A percentile compares a stretch with the other conserved stretches of the same genome.
Evolutionary conservation across 208 protist species (phyloP).

Genomic region (Acanthamoeba castellanii): DNA sequence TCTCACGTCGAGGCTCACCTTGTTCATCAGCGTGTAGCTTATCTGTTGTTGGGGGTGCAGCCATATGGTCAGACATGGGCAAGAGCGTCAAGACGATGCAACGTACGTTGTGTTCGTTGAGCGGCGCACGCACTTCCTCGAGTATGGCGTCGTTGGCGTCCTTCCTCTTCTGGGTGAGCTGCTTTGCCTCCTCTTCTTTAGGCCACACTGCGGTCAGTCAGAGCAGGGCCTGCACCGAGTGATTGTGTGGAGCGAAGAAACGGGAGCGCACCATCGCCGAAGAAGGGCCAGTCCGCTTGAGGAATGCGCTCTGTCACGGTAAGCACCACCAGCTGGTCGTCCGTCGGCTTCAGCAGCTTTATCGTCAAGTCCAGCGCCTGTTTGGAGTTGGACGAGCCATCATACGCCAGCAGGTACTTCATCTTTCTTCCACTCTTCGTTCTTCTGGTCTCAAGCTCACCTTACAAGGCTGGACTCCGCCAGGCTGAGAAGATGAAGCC

Average conservation of each 20-base stretch:
- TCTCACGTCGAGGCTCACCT: background rate
- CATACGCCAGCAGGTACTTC: constrained; percentile 45
- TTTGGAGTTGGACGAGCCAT: background rate
- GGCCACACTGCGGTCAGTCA: background rate
- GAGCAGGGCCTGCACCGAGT: no score
- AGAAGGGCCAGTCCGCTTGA: constrained; percentile 3
- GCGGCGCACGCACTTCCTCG: background rate
- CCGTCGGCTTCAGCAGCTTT: background rate
- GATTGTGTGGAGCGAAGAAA: background rate
- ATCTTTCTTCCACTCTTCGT: background rate
- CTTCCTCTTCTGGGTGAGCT: constrained; percentile 1
- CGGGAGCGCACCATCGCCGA: background rate
- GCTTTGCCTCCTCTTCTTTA: background rate
- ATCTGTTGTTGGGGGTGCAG: background rate
- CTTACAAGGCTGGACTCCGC: no score
- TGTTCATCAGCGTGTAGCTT: constrained; percentile 26
- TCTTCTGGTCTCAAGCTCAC: background rate
- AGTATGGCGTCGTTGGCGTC: constrained; percentile 1
- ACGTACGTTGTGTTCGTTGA: background rate
- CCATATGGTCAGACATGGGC: background rate
- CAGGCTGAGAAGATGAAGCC: no score
- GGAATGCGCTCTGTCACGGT: background rate
- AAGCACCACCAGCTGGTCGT: background rate
- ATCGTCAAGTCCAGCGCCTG: background rate
- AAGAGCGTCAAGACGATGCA: background rate